Conservation (phyloP, 2,329 filamentous ascomycete species). For the Penicillium oxalicum region DNA sequence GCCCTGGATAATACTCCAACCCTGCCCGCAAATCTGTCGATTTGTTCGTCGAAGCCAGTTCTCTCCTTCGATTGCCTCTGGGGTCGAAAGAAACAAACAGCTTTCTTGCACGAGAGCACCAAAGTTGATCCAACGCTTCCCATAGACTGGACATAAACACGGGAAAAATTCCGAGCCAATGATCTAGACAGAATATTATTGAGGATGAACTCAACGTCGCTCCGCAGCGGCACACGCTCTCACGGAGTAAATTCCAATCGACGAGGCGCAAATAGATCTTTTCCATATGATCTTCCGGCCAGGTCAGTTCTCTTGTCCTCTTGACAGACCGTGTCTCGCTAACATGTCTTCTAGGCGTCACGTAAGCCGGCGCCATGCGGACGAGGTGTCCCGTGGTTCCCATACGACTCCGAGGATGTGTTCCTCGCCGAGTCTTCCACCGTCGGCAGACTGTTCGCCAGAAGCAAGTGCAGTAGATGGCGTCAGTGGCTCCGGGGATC, state of each 20-base stretch:
- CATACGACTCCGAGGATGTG: conserved; percentile 10
- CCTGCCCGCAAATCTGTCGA: too few relatives aligned
- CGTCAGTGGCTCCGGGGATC: conserved; percentile 8
- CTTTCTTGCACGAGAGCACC: too few relatives aligned
- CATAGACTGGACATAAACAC: too few relatives aligned
- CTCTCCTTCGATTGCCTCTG: too few relatives aligned
- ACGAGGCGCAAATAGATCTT: conserved; percentile 9
- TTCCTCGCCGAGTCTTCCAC: conserved; percentile 7
- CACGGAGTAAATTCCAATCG: background rate
- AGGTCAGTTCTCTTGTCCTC: conserved; percentile 4
- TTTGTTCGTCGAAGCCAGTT: too few relatives aligned
- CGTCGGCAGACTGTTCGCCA: conserved; percentile 1
- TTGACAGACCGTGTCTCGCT: background rate
- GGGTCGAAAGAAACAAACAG: too few relatives aligned
- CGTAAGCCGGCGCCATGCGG: conserved; percentile 4
- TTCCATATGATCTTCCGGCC: background rate
- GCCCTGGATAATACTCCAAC: background rate
- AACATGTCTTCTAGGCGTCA: conserved; percentile 2
- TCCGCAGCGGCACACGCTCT: background rate
- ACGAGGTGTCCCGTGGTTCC: conserved; percentile 1
- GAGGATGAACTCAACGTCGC: conserved; percentile 1
- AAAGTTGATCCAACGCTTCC: too few relatives aligned
- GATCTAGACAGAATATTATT: background rate
- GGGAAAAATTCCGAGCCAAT: background rate
- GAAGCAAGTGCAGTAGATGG: conserved; percentile 10